Evolutionary conservation across 108 stramenopile species (phyloP), one percentile per base, ranked within the genome.

Genomic region (Fragilariopsis cylindrus): DNA sequence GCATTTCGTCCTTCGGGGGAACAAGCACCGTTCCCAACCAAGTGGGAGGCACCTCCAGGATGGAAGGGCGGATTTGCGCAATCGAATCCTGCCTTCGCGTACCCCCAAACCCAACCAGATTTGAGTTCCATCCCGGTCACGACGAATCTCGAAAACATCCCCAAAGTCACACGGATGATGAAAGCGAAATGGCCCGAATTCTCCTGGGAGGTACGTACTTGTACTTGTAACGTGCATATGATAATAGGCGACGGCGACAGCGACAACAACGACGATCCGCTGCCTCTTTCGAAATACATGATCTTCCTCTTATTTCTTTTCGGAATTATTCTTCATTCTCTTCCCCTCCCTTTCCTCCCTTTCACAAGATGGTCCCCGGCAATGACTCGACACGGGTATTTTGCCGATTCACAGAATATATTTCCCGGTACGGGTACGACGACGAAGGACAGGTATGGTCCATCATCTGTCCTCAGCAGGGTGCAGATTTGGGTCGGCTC

Each of bases 371-470:
- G 15, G 1, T 6, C 6, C 8, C 15, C 15, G 57, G 57, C 7
- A 15, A 57, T 21, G 57, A 57, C 18, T 7, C 12, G 3, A 15
- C 57, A 16, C 57, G 57, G 19, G 15, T 57, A 7, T 57, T 21
- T 21, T 16, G 6, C 8, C 18, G 7, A 7, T 57, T 57, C 15
- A 21, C 57, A 1, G 6, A 57, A 21, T 16, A 57, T 21, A 15
- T 57, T 6, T 57, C 57, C 57, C 57, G 57, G 7, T 21, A 21
- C 57, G 57, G 57, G 30, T 57, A 57, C 57, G 57, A 57, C 57
- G 57, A 57, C 30, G 57, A 57, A 15, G 57, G 57, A 7, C 57
- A 0, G 7, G 0, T 57, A 11, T 57, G 57, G 57, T 57, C 57
- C 57, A 15, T 57, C 57, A 0, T 57, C 15, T 57, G 57, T 21